phyloP scores from a whole-genome alignment of 192 early-diverging fungal species.

The Gonapodya sp. region DNA sequence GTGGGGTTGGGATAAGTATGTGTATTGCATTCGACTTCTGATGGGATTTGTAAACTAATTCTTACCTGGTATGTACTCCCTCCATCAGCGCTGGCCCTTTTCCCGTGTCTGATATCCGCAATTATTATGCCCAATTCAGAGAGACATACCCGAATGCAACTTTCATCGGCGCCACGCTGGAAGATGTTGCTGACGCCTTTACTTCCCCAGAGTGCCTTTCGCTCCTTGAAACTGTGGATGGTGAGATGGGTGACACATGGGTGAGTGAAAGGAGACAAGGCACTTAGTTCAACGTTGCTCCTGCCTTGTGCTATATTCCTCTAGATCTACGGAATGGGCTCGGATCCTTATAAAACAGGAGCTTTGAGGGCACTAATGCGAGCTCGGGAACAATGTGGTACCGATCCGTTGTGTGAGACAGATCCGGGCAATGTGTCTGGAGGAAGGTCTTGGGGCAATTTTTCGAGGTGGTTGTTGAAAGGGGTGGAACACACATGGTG shows the following conservation, averaged over 20 bases:
- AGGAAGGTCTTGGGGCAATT: not conserved
- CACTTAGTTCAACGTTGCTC: too few species aligned
- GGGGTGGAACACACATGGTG: slow-evolving; percentile 7
- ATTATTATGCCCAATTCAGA: not conserved
- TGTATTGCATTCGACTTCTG: not conserved
- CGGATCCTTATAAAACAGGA: not conserved
- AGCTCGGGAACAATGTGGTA: not conserved
- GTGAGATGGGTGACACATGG: slow-evolving; percentile 10
- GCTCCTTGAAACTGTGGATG: not conserved
- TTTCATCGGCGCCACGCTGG: not conserved
- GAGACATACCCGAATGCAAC: not conserved
- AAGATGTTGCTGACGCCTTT: slow-evolving; percentile 4
- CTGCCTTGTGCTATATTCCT: too few species aligned
- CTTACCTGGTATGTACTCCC: not conserved
- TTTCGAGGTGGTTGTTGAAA: slow-evolving; percentile 1
- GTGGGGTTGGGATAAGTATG: not conserved
- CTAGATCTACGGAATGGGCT: not conserved
- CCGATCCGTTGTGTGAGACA: not conserved
- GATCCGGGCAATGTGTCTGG: not conserved
- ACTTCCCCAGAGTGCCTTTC: not conserved
- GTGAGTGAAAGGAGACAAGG: too few species aligned
- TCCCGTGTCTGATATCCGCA: not conserved
- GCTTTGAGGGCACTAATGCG: not conserved
- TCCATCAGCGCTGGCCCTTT: not conserved
- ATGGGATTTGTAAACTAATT: too few species aligned